Conservation (phyloP, 192 early-diverging fungal genomes). For the Coemansia sp. region DNA sequence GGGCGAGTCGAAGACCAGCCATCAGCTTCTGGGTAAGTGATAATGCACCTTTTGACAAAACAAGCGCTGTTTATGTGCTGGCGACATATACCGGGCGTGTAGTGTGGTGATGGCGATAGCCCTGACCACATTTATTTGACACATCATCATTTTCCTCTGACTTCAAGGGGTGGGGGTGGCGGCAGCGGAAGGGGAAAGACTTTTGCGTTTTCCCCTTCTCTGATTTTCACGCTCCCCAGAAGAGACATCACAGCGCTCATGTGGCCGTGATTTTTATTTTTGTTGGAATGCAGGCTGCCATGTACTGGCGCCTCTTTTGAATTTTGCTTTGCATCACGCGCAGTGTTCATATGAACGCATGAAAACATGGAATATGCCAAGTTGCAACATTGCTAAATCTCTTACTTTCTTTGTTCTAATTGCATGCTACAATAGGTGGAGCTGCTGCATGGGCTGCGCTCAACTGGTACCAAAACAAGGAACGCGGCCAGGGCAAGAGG, state of each 20-base stretch:
- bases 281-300: not conserved
- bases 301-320: constrained; percentile 1
- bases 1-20: constrained; percentile 46
- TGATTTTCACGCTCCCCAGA: no score
- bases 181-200: not conserved
- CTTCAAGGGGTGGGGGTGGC: no score
- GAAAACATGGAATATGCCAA: not conserved
- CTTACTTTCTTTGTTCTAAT: not conserved
- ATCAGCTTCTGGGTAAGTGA: constrained; percentile 56
- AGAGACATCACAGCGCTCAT: not conserved
- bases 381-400: not conserved
- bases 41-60: not conserved
- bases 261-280: not conserved
- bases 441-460: constrained; percentile 55
- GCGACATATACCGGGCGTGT: not conserved
- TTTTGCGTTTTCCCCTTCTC: not conserved
- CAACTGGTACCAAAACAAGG: constrained; percentile 52
- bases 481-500: constrained; percentile 45
- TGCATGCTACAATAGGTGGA: constrained; percentile 30
- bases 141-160: no score
- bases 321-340: not conserved
- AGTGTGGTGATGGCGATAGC: not conserved
- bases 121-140: no score
- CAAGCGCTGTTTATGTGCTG: not conserved
- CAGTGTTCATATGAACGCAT: not conserved